A percentile compares a stretch with the other conserved stretches of the same genome.
Evolutionary conservation across 2,329 filamentous ascomycete genomes (phyloP).

Genomic region (Fusarium globosum): DNA sequence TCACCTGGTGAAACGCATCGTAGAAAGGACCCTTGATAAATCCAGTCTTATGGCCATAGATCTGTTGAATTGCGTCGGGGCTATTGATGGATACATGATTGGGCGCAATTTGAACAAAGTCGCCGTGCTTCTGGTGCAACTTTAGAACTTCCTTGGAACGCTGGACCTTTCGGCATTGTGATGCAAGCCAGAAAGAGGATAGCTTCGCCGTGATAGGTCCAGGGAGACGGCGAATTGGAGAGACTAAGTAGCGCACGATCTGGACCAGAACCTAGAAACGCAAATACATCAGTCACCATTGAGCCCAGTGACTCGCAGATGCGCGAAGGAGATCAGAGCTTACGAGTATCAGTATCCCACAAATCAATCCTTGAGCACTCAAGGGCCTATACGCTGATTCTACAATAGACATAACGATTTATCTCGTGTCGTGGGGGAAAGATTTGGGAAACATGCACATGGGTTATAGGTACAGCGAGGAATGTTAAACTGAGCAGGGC

Average conservation of each 20-base stretch:
- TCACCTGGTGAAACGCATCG: background rate
- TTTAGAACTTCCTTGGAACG: background rate
- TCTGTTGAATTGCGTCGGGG: background rate
- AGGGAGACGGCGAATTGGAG: background rate
- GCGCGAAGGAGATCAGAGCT: accelerated
- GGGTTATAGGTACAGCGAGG: background rate
- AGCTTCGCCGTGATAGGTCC: background rate
- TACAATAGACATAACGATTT: background rate
- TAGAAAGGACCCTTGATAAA: background rate
- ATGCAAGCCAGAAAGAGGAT: background rate
- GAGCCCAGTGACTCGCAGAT: background rate
- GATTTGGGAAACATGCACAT: background rate
- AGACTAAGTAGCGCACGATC: background rate
- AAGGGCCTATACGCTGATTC: no score
- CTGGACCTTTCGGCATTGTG: background rate
- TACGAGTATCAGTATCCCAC: background rate
- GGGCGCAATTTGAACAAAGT: background rate
- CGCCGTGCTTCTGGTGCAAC: background rate
- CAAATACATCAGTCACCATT: background rate
- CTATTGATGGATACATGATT: background rate
- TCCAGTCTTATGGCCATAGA: background rate
- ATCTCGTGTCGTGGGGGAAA: background rate
- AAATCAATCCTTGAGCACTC: background rate
- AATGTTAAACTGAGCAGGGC: background rate
- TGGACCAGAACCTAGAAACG: background rate